Base-by-base conservation (phyloP, 2,329 filamentous ascomycete genomes). In the Colletotrichum limetticola region DNA sequence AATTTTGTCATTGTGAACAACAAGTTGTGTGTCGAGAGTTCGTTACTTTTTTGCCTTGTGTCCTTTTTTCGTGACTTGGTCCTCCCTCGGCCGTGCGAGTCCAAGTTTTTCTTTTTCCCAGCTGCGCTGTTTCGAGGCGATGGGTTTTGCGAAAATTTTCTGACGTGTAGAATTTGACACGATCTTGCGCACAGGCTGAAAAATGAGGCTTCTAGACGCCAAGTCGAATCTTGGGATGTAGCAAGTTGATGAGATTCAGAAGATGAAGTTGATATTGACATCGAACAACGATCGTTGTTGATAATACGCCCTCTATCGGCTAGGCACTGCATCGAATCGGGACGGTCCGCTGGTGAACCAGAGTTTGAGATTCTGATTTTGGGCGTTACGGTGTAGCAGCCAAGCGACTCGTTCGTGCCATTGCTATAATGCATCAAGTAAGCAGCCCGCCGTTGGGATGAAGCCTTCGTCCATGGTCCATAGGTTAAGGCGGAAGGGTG, bases 71-170 rank as follows among this genome's bases (percentile, higher is more conserved):
- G 66, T 24, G 26, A 56, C 66, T 37, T 37, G 26, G 42, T 16
- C 49, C 35, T 62, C 60, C 69, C 55, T 70, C 66, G 42, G 46
- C 12, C 26, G 49, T 62, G 57, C 37, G 65, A 58, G 56, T 14
- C 16, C 42, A 35, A 60, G 9, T 22, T 53, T 53, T 55, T 46
- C 68, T 72, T 72, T 70, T 70, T 62, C 55, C n/a, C 70, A 24
- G 32, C 66, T 61, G 16, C 14, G 52, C 49, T 32, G 61, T 70
- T 70, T 70, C 35, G 60, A 46, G 66, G 26, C 46, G 14, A 61
- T 35, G 28, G 67, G 30, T 58, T 55, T 14, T 42, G 59, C 56
- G 28, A 58, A 60, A 64, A 11, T 35, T 32, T 52, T 42, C 60
- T 65, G 28, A 56, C 66, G 58, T 24, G 24, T n/a, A 61, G 55